These are phyloP conservation scores for Chaetothyriales sp. DNA, from an alignment of 2,329 filamentous ascomycete species.

Conservation along the genomic window DNA sequence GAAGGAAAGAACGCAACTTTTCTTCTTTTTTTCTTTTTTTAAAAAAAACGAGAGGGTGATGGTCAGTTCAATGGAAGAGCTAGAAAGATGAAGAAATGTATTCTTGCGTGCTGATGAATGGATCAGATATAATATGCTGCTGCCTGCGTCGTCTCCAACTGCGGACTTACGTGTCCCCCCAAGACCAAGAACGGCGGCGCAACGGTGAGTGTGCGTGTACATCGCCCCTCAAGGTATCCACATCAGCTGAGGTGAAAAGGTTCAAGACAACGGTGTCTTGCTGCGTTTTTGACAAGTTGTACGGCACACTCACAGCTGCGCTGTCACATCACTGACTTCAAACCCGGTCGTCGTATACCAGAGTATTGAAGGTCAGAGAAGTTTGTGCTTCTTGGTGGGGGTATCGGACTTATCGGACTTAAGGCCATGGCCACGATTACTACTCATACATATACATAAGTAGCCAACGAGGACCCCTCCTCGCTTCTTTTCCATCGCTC, in stretches of 20 bases:
- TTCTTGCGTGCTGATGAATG: background rate
- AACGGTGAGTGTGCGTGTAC: background rate
- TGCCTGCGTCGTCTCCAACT: background rate
- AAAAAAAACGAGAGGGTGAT: no score
- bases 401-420: no score
- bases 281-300: background rate
- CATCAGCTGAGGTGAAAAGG: background rate
- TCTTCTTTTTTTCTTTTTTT: no score
- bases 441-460: no score
- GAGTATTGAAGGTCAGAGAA: no score
- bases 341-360: no score
- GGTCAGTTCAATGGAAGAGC: background rate
- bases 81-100: background rate
- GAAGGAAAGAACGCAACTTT: no score
- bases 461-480: no score
- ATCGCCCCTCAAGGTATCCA: background rate
- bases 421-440: no score
- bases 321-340: background rate
- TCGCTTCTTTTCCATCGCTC: background rate
- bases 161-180: background rate
- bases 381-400: no score
- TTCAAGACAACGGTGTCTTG: background rate
- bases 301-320: background rate
- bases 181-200: background rate
- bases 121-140: background rate